A percentile compares a stretch with the other conserved stretches of the same genome.
Evolutionary conservation across 441 rosid species (phyloP).

Genomic region (Cnidoscolus chayamansa): DNA sequence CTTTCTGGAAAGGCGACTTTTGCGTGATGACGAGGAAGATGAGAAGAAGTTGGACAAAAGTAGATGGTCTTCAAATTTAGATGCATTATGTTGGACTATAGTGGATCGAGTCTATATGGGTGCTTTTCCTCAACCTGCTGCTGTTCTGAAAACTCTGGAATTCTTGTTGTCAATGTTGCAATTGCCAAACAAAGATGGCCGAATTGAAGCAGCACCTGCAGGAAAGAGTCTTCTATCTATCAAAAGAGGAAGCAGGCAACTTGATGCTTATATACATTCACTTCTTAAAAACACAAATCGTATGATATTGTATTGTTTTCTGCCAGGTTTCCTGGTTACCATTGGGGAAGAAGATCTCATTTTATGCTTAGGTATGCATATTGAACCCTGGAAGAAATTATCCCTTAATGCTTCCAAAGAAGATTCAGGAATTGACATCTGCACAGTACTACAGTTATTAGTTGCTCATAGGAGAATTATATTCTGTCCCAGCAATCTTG

Average conservation of each 20-base stretch:
- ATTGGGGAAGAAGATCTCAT: conserved; percentile 92
- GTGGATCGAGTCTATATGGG: conserved; percentile 99
- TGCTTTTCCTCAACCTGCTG: conserved; percentile 89
- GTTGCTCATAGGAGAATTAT: conserved; percentile 88
- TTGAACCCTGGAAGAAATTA: conserved; percentile 65
- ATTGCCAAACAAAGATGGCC: conserved; percentile 96
- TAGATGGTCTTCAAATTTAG: conserved; percentile 94
- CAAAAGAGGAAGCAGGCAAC: conserved; percentile 72
- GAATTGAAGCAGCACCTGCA: conserved; percentile 86
- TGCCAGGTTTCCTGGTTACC: conserved; percentile 82
- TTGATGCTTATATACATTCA: conserved; percentile 92
- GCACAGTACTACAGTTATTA: conserved; percentile 82
- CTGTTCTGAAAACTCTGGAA: conserved; percentile 82
- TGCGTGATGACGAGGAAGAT: conserved; percentile 99
- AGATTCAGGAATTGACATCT: conserved; percentile 79
- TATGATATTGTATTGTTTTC: conserved; percentile 87
- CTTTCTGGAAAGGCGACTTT: conserved; percentile 95
- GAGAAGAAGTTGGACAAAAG: conserved; percentile 86
- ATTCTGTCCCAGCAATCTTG: conserved; percentile 97
- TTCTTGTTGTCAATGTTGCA: conserved; percentile 98
- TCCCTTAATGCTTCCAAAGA: conserved; percentile 51
- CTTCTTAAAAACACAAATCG: conserved; percentile 92
- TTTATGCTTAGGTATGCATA: conserved; percentile 68
- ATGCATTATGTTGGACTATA: conserved; percentile 92
- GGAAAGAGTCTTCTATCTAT: conserved; percentile 91